These are phyloP conservation scores for Phytophthora litchii DNA, from an alignment of 352 stramenopile species.

Conservation along the genomic window DNA sequence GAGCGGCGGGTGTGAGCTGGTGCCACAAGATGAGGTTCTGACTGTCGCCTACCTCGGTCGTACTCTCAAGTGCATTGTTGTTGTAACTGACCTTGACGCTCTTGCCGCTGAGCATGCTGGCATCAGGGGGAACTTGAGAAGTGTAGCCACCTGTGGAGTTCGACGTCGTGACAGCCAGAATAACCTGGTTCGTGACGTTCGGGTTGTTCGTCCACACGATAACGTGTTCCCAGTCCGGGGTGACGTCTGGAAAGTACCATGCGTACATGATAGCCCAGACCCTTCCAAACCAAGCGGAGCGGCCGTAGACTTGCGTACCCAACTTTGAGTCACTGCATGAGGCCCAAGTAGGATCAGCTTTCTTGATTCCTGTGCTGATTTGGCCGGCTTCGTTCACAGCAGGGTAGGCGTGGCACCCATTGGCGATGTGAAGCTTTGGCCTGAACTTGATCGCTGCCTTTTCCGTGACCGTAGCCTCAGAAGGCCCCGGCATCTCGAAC, in stretches of 20 bases:
- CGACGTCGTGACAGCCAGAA: conserved; percentile 20
- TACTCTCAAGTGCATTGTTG: conserved; percentile 9
- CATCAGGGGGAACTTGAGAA: conserved; percentile 9
- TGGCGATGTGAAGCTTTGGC: conserved; percentile 10
- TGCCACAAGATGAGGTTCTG: conserved; percentile 41
- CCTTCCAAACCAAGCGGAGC: conserved; percentile 21
- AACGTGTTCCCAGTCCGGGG: conserved; percentile 17
- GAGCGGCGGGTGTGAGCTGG: conserved; percentile 24
- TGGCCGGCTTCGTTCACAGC: conserved; percentile 21
- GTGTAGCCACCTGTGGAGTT: conserved; percentile 1
- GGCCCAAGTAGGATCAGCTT: conserved; percentile 2
- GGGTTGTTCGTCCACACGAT: conserved; percentile 31
- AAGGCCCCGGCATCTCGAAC: conserved; percentile 14
- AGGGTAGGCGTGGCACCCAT: conserved; percentile 24
- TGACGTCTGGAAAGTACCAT: conserved; percentile 16
- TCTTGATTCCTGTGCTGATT: conserved; percentile 14
- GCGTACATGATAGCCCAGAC: conserved; percentile 30
- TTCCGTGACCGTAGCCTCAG: conserved; percentile 10
- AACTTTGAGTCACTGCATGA: conserved; percentile 7
- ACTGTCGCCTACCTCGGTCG: conserved; percentile 13
- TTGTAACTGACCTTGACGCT: conserved; percentile 21
- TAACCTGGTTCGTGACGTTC: conserved; percentile 16
- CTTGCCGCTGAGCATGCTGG: conserved; percentile 9
- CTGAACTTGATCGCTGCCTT: conserved; percentile 22
- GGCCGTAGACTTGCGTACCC: conserved; percentile 24